Percentiles rank a stretch among this genome's conserved stretches.
Evolutionary conservation across 31 red algal genomes (phyloP).

Genomic region (Bonnemaisonia californica): DNA sequence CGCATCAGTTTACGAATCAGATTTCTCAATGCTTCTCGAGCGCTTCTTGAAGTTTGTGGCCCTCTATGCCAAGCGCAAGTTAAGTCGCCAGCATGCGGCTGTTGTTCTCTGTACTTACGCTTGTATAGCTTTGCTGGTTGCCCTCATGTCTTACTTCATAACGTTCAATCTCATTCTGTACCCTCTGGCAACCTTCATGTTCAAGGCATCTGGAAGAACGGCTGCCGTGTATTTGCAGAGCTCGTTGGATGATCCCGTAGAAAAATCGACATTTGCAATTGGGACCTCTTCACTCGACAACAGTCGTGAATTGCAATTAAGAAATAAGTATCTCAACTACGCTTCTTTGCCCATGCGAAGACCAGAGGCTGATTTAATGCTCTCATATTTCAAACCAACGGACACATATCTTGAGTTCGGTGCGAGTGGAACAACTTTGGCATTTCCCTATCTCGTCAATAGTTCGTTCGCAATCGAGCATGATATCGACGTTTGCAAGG

Average conservation of each 20-base stretch:
- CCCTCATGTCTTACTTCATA: slow-evolving; percentile 27
- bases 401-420: slow-evolving; percentile 64
- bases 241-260: not conserved
- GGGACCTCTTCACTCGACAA: slow-evolving; percentile 26
- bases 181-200: slow-evolving; percentile 39
- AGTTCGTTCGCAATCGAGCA: slow-evolving; percentile 55
- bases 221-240: not conserved
- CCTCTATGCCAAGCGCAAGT: slow-evolving; percentile 22
- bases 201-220: not conserved
- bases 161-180: slow-evolving; percentile 37
- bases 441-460: slow-evolving; percentile 50
- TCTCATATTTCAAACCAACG: slow-evolving; percentile 36
- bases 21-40: slow-evolving; percentile 34
- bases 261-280: slow-evolving; percentile 11
- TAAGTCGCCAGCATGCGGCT: slow-evolving; percentile 36
- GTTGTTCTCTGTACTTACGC: slow-evolving; percentile 30
- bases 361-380: slow-evolving; percentile 62
- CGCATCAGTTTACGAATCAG: not conserved
- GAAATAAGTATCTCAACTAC: slow-evolving; percentile 13
- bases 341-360: slow-evolving; percentile 53
- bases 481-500: slow-evolving; percentile 46
- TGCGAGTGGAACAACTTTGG: slow-evolving; percentile 48
- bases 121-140: slow-evolving; percentile 12
- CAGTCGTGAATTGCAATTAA: not conserved
- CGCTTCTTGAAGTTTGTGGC: not conserved